Evolutionary conservation across 495 filamentous ascomycete genomes (phyloP), one percentile per base, ranked within the genome.

Genomic region (Cenococcum geophilum): DNA sequence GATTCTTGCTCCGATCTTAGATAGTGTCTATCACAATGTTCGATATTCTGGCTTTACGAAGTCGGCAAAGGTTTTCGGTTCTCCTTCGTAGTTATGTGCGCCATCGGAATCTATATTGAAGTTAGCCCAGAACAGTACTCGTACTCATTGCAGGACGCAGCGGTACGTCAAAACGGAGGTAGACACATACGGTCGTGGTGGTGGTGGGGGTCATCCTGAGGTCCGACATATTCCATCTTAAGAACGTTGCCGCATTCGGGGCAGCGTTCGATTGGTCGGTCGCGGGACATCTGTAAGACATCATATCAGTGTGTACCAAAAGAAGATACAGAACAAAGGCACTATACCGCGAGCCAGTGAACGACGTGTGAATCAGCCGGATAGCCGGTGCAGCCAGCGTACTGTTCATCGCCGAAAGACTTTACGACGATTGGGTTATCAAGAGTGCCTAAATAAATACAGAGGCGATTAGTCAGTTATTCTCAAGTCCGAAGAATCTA

Each of bases 171-270:
- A 4, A n/a, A 14, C 10, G 34, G 77, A 76, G 68, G 82, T 81
- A 76, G 77, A 74, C 70, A 67, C 68, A 34, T 71, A 63, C 61
- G 53, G 27, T 57, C 61, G 68, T 67, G 59, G 58, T 72, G 71
- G 40, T 79, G 74, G 48, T 71, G 76, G 70, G 81, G 77, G 53
- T 80, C 79, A 65, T 78, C 67, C 20, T 60, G 70, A 32, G 91
- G 88, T 37, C 93, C 93, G 58, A 97, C 74, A 74, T 97, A 98
- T 73, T 97, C 89, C 85, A 97, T 89, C 85, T 95, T 96, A 77
- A 92, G 88, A 67, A 91, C 89, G 78, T 83, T 85, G 55, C 95
- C 95, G 80, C 93, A 98, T 81, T 98, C 93, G 71, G 82, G 80
- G 85, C 93, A 98, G 69, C 93, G 89, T 78, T 93, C 85, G 63